Base-by-base conservation (phyloP, 257 asterid genomes). In the Solanum tacnaense region DNA sequence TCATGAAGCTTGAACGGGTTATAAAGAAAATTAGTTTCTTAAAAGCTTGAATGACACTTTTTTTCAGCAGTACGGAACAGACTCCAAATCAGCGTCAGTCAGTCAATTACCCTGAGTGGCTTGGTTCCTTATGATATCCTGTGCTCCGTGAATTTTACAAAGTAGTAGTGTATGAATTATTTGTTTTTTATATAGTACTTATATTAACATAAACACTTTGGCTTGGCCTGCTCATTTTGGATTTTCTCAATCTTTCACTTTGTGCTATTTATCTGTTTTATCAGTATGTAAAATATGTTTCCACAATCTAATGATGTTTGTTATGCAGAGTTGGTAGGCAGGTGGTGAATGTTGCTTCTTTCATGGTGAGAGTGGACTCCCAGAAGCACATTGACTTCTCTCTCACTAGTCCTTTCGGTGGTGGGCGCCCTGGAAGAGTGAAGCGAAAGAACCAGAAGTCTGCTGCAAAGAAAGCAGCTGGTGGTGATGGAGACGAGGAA, bases 381-480 rank as follows among this genome's bases (percentile, higher is more conserved):
- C 96, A 93, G 90, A 92, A 94, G 88, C 96, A 93, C 88, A 92
- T 94, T 32, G 95, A 94, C 85, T 94, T 94, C 92, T 94, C 97
- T 20, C 94, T 94, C 46, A 94, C 94, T 6, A 94, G 97, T 76
- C 96, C 97, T 2, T 92, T 94, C 8, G 96, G 95, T 20, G 97
- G 94, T 65, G 97, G 97, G 31, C 93, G 96, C 6, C 94, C 96
- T 2, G 94, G 94, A 9, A 89, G 95, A 87, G 95, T 93, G 90
- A 92, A 93, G 95, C 60, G 94, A 91, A 94, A 49, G 93, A 93
- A 92, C 91, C 94, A 88, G 85, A 93, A 93, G 88, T 89, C 94
- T 21, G 94, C 97, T 82, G 87, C 95, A 0, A 93, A 93, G 95
- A 94, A 94, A 88, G 96, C 95, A 0, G 89, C 94, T 21, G 96